A percentile compares a stretch with the other conserved stretches of the same genome.
These are phyloP conservation scores for Neurospora sp. DNA, from an alignment of 495 filamentous ascomycete genomes.

Conservation along the genomic window DNA sequence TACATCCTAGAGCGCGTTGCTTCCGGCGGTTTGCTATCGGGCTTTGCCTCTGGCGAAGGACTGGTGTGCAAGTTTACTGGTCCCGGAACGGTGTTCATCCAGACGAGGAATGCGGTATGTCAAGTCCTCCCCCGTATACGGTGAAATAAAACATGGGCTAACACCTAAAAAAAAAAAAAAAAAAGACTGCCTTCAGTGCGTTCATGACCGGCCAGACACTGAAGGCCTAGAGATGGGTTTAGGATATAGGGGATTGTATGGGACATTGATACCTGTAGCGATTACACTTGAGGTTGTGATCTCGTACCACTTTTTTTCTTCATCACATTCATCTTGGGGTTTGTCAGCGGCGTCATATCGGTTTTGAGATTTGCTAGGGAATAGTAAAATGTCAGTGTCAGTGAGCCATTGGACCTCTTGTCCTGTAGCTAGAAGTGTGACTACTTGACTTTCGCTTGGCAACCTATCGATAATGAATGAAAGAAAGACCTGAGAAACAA, in stretches of 20 bases:
- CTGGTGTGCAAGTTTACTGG: slow-evolving; percentile 90
- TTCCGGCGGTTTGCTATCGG: slow-evolving; percentile 79
- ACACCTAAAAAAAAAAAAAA: slow-evolving; percentile 8
- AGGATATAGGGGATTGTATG: neutral
- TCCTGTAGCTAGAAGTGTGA: neutral
- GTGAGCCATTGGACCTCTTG: neutral
- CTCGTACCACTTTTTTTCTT: neutral
- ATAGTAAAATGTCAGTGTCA: neutral
- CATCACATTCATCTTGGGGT: neutral
- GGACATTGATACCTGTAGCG: neutral
- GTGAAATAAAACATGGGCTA: neutral
- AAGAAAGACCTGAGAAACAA: no score
- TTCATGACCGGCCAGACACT: slow-evolving; percentile 34
- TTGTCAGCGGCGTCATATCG: neutral
- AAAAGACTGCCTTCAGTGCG: slow-evolving; percentile 34
- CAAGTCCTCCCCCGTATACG: neutral
- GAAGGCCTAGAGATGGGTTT: neutral
- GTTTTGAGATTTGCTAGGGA: neutral
- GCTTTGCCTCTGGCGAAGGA: slow-evolving; percentile 69
- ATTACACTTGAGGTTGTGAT: neutral
- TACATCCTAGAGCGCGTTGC: slow-evolving; percentile 83
- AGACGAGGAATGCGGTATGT: slow-evolving; percentile 75
- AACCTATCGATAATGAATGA: neutral
- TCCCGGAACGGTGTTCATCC: slow-evolving; percentile 85
- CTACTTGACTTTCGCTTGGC: neutral